Percentiles rank a stretch among this genome's conserved stretches.
phyloP scores from a whole-genome alignment of 2,329 filamentous ascomycete species.

The Diplodia intermedia region DNA sequence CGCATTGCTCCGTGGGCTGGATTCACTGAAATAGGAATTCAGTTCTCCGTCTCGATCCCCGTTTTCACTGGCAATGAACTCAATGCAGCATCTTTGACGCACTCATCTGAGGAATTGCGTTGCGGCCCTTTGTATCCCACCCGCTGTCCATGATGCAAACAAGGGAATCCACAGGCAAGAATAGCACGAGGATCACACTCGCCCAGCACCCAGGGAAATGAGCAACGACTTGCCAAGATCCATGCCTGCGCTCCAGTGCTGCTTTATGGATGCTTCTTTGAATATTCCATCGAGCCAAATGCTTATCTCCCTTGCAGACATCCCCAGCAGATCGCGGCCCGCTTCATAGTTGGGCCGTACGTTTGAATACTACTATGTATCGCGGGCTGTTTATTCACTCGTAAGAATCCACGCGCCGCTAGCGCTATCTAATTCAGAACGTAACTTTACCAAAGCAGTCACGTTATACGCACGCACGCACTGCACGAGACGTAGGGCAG shows the following conservation, averaged over 20 bases:
- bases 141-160: neutral
- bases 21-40: constrained; percentile 15
- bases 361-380: neutral
- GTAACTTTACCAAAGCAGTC: neutral
- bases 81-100: neutral
- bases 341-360: neutral
- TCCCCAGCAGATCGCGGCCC: neutral
- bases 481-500: neutral
- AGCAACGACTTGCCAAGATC: neutral
- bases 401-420: neutral
- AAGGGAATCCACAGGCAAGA: neutral
- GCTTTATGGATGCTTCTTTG: neutral
- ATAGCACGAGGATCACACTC: neutral
- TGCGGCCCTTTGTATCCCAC: neutral
- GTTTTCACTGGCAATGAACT: neutral
- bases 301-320: neutral
- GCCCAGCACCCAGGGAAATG: neutral
- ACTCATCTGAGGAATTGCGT: neutral
- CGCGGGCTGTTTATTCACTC: neutral
- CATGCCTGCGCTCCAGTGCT: neutral
- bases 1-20: constrained; percentile 11
- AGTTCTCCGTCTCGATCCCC: constrained; percentile 15
- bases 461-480: neutral
- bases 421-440: neutral
- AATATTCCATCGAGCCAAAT: neutral